Base-by-base conservation (phyloP, 2,329 filamentous ascomycete species). In the Lojkania enalia region DNA sequence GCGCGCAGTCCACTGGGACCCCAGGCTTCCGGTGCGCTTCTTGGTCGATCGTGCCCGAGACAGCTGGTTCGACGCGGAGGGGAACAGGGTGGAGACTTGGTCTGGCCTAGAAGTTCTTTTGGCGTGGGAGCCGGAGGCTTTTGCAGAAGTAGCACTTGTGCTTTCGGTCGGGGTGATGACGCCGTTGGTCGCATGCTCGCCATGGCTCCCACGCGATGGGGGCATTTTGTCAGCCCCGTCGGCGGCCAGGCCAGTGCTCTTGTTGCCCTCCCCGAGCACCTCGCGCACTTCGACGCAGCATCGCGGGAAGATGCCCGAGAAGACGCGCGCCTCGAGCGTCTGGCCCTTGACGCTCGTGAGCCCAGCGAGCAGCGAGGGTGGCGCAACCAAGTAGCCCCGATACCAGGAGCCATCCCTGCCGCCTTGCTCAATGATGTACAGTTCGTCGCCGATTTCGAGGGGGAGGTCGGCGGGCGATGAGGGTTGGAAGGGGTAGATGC, bases 371-470 rank as follows among this genome's bases (percentile, higher is more conserved):
- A 99, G 76, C 58, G 90, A 96, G 15, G 94, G 94, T 40, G 94
- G 92, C 52, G 94, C 90, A 57, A 99, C 87, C 48, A 99, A 80
- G 72, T 99, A 99, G 47, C 94, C 94, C 42, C 94, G 86, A 71
- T 92, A 87, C 95, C 94, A 99, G 68, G 89, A 83, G 61, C 87
- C 88, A 72, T 95, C 84, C 27, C 68, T 72, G 16, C 90, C 87
- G 29, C 92, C 95, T 73, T 97, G 90, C 73, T 97, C 92, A 66
- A 99, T 96, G 57, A 99, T 95, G 74, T 99, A 99, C 54, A 99
- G 79, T 74, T 99, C 94, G 80, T 99, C 94, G 69, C 94, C 94
- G 54, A 99, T 89, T 72, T 99, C 91, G 68, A 99, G 86, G 7
- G 95, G 94, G 15, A 99, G 84, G 72, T 99, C 94, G 69, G 90